Base-by-base conservation (phyloP, 805 yeast genomes). In the Nakazawaea anatomiae region DNA sequence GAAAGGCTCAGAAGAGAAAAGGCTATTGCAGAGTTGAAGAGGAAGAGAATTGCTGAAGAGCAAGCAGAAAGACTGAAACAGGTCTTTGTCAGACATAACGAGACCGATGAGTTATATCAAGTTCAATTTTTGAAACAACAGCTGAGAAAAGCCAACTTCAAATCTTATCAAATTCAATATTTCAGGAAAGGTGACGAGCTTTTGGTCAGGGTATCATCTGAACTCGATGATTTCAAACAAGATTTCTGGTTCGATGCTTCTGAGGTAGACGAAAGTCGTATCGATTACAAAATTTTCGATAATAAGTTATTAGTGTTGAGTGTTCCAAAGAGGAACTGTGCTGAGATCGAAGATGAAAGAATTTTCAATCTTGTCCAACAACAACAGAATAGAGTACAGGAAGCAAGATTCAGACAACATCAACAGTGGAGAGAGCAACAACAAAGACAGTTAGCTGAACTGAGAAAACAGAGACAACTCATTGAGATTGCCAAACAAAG, bases 131-230 rank as follows among this genome's bases (percentile, higher is more conserved):
- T 44, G 28, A 50, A 50, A 30, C 35, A 28, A 30, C 3, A 2
- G 8, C 49, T 43, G 8, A 7, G 10, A 40, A 51, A 34, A 31
- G 31, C 34, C 10, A 42, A 46, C 45, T 52, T 52, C 36, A 46
- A 52, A 27, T 36, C 44, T 14, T 52, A 48, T 39, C 43, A 45
- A 18, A 52, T 52, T 30, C 45, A 48, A 29, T 52, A 48, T 39
- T 48, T 48, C 31, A 48, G 44, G 39, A 44, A 40, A 25, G 18
- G 38, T 30, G 41, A 44, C 11, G 34, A 39, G 34, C 11, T 44
- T 4, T 28, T 46, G 12, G 18, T 48, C 25, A 48, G 32, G 11
- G 38, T 52, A 14, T 25, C 42, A 12, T 52, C 54, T 5, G 35
- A 18, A 7, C n/a, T 25, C 3, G 54, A 52, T 40, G 35, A 42